phyloP scores from a whole-genome alignment of 495 filamentous ascomycete genomes.

The Parmelia sp. region DNA sequence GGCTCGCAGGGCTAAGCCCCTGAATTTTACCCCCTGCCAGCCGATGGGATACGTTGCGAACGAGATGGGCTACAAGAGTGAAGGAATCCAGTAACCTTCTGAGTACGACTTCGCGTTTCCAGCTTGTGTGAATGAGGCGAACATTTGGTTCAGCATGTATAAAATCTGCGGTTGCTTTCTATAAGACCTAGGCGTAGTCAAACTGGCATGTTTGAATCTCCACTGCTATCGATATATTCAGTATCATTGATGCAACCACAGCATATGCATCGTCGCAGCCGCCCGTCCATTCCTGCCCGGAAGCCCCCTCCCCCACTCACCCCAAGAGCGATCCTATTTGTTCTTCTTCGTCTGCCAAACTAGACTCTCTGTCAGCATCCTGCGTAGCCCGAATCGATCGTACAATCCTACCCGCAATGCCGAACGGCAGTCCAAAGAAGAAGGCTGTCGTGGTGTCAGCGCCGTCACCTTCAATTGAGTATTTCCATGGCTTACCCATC shows the following conservation, averaged over 20 bases:
- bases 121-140: too few relatives aligned
- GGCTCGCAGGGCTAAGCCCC: too few relatives aligned
- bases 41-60: too few relatives aligned
- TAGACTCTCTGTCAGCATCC: conserved; percentile 31
- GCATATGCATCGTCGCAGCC: neutral
- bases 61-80: too few relatives aligned
- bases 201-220: neutral
- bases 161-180: neutral
- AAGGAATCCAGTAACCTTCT: too few relatives aligned
- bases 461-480: conserved; percentile 15
- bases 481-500: conserved; percentile 50
- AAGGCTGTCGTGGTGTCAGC: conserved; percentile 47
- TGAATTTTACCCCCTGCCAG: too few relatives aligned
- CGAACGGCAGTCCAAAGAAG: conserved; percentile 77
- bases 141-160: too few relatives aligned
- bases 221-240: neutral
- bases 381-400: conserved; percentile 5
- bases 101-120: too few relatives aligned
- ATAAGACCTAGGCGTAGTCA: neutral
- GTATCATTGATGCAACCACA: neutral
- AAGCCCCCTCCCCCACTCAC: neutral
- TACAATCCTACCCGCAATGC: conserved; percentile 64
- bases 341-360: conserved; percentile 84
- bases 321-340: conserved; percentile 3
- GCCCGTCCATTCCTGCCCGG: neutral